Evolutionary conservation across 139 green algal species (phyloP).

Genomic region (Astrephomene gubernaculifera): DNA sequence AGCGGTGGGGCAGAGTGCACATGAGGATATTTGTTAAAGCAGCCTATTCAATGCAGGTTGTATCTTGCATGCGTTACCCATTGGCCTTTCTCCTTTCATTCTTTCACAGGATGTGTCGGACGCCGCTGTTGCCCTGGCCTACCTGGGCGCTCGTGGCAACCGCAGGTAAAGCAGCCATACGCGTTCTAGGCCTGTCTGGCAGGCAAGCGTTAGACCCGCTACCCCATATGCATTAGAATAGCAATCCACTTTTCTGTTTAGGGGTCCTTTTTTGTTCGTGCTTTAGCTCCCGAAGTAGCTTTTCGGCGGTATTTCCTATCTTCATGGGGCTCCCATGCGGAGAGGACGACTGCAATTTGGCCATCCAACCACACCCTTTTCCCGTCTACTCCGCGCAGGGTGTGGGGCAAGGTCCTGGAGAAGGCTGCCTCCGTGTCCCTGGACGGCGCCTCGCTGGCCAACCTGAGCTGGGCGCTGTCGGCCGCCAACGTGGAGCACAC

Average conservation of each 20-base stretch:
- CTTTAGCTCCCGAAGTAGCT: not conserved
- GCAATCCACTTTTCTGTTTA: not conserved
- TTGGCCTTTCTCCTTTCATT: not conserved
- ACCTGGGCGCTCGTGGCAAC: conserved; percentile 63
- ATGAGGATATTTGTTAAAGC: not conserved
- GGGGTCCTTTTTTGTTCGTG: not conserved
- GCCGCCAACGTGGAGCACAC: conserved; percentile 45
- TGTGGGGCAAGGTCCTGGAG: conserved; percentile 72
- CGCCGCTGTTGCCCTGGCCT: conserved; percentile 63
- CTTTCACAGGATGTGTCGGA: conserved; percentile 61
- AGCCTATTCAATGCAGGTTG: not conserved
- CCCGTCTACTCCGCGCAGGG: not conserved
- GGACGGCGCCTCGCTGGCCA: conserved; percentile 56
- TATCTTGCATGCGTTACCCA: not conserved
- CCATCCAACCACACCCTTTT: too few species aligned
- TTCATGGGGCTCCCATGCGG: not conserved
- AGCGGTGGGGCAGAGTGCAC: not conserved
- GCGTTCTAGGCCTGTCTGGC: not conserved
- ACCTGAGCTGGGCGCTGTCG: conserved; percentile 65
- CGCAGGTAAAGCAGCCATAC: conserved; percentile 45
- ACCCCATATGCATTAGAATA: not conserved
- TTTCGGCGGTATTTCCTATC: too few species aligned
- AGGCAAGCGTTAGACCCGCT: not conserved
- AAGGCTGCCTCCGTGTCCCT: conserved; percentile 45
- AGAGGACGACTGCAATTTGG: not conserved